phyloP scores from a whole-genome alignment of 2,329 filamentous ascomycete species.

The Penicillium janthinellum region DNA sequence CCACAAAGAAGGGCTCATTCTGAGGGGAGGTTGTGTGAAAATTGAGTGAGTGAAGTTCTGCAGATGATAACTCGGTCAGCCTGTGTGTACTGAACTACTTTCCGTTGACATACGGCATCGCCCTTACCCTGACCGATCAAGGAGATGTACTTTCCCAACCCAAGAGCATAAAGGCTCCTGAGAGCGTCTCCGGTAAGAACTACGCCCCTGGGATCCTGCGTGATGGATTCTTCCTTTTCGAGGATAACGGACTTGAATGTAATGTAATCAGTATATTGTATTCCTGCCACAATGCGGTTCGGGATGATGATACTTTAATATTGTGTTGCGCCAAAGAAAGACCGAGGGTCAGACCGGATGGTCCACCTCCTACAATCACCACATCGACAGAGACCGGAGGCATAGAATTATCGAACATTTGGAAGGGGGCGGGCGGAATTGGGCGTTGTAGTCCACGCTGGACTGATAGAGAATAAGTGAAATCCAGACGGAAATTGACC shows the following conservation, averaged over 20 bases:
- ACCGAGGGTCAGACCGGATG: neutral
- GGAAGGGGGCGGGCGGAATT: neutral
- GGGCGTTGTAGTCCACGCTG: neutral
- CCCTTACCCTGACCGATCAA: neutral
- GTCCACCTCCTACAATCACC: neutral
- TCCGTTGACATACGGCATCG: neutral
- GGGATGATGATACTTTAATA: neutral
- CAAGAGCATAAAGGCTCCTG: slow-evolving; percentile 13
- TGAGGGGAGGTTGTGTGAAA: slow-evolving; percentile 3
- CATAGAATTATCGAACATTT: neutral
- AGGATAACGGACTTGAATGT: slow-evolving; percentile 22
- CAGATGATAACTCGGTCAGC: neutral
- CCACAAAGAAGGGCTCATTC: slow-evolving; percentile 3
- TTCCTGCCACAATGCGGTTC: neutral
- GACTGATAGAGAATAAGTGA: neutral
- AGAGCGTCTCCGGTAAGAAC: slow-evolving; percentile 37
- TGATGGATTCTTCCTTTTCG: slow-evolving; percentile 30
- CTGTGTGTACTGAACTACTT: neutral
- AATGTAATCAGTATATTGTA: neutral
- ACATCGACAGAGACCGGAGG: neutral
- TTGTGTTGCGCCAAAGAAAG: neutral
- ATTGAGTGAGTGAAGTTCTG: slow-evolving; percentile 4
- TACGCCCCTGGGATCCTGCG: slow-evolving; percentile 34
- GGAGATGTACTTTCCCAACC: slow-evolving; percentile 2
- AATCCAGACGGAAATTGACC: neutral